A percentile compares a stretch with the other conserved stretches of the same genome.
Conservation (phyloP, 306 rosid genomes). For the Senna tora region DNA sequence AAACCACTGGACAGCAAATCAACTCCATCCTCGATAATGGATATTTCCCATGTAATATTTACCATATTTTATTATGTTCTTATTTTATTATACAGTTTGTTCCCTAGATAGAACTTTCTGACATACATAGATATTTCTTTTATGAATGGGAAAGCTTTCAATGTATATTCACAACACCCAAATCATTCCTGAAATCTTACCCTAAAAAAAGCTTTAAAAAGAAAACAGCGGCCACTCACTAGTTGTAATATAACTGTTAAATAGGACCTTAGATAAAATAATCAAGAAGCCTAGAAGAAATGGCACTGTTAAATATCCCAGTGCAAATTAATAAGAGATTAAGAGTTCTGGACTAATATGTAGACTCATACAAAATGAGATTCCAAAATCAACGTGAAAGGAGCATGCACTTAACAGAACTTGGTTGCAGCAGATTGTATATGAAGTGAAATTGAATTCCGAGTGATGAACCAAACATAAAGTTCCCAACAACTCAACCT, state of each 20-base stretch:
- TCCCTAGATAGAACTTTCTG: not conserved
- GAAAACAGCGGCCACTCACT: not conserved
- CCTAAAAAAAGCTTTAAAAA: not conserved
- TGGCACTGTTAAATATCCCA: not conserved
- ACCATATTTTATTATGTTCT: not conserved
- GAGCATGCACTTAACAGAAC: not conserved
- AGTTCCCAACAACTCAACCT: not conserved
- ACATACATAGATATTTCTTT: not conserved
- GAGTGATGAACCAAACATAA: conserved; percentile 1
- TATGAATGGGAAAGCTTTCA: not conserved
- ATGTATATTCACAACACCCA: not conserved
- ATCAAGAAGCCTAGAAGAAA: not conserved
- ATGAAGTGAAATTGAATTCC: not conserved
- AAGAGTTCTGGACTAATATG: not conserved
- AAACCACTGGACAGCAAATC: conserved; percentile 9
- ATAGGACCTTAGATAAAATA: not conserved
- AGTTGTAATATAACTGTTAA: not conserved
- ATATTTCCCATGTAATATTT: not conserved
- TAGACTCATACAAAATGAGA: not conserved
- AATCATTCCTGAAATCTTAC: conserved; percentile 3
- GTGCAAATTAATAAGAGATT: not conserved
- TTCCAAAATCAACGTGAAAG: not conserved
- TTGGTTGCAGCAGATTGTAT: not conserved
- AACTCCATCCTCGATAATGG: not conserved
- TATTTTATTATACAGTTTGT: not conserved